Base-by-base conservation (phyloP, 805 yeast genomes). In the Cyberlindnera saturnus region DNA sequence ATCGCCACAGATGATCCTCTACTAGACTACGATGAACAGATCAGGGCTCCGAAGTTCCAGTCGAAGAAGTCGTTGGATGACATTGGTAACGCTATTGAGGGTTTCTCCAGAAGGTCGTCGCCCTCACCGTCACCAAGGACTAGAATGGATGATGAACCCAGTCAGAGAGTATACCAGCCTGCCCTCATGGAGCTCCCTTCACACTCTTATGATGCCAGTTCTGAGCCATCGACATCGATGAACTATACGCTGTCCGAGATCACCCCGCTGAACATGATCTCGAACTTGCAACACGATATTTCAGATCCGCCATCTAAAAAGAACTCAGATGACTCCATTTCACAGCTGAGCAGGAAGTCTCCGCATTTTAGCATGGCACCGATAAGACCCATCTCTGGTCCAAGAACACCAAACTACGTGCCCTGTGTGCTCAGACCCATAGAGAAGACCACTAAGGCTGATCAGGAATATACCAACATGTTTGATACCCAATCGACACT, bases 351-450 rank as follows among this genome's bases (percentile, higher is more conserved):
- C 1, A 50, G 45, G 29, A 54, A 49, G 32, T 35, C 36, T 1
- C 54, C 55, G 3, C 42, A 51, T 9, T 50, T 54, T 39, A 48
- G 47, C 14, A 37, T 48, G 43, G 46, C 46, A 1, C 62, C 62
- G 10, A 40, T 82, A 17, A 80, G 79, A 54, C 88, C 83, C 54
- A 76, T 85, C 45, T 76, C 81, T 43, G 81, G 80, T 34, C 83
- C 81, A 50, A 71, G 83, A 56, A 79, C 81, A 44, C 93, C 93
- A 10, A 68, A 85, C 65, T 86, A 84, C 55, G 69, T 82, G 0
- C 95, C 95, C 0, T 90, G 93, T 1, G 95, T 86, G 20, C 65
- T 86, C 39, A 70, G 81, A 56, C 62, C 67, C 4, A 59, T 65
- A 4, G 47, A 42, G 8, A 40, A 41, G 26, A 15, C 28, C 28